A percentile compares a stretch with the other conserved stretches of the same genome.
phyloP scores from a whole-genome alignment of 2,329 filamentous ascomycete species.

The Cladophialophora immunda region DNA sequence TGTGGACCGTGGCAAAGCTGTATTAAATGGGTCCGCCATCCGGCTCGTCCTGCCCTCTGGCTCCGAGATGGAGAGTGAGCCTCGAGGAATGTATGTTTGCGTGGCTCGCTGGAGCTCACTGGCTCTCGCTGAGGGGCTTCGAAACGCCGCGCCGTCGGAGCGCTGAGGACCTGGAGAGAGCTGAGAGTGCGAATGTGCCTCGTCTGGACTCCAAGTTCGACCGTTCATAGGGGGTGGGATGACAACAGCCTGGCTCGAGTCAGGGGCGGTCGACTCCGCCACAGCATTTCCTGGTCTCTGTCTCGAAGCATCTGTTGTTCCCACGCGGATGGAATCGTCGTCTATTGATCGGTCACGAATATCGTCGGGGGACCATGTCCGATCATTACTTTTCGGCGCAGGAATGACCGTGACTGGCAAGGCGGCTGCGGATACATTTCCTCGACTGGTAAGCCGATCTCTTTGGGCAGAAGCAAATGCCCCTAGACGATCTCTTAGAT shows the following conservation, averaged over 20 bases:
- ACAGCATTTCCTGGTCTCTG: neutral
- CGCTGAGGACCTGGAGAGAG: slow-evolving; percentile 3
- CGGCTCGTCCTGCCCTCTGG: slow-evolving; percentile 18
- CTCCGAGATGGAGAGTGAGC: slow-evolving; percentile 33
- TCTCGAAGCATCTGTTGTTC: neutral
- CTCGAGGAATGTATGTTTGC: slow-evolving; percentile 25
- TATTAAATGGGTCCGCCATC: neutral
- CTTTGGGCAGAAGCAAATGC: slow-evolving; percentile 60
- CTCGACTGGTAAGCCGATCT: slow-evolving; percentile 53
- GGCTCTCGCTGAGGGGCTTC: slow-evolving; percentile 1
- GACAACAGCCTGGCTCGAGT: slow-evolving; percentile 57
- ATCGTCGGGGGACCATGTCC: slow-evolving; percentile 63
- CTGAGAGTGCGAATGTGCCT: slow-evolving; percentile 31
- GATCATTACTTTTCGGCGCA: slow-evolving; percentile 62
- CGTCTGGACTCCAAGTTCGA: slow-evolving; percentile 63
- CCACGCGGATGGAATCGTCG: slow-evolving; percentile 15
- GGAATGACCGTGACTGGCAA: slow-evolving; percentile 69
- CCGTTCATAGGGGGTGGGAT: slow-evolving; percentile 67
- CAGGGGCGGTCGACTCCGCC: neutral
- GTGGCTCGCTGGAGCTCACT: neutral
- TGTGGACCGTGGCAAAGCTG: slow-evolving; percentile 12
- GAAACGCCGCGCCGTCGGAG: slow-evolving; percentile 7
- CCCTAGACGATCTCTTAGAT: slow-evolving; percentile 56
- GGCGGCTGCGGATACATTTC: slow-evolving; percentile 48
- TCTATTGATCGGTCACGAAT: slow-evolving; percentile 17